These are phyloP conservation scores for Sclerospora graminicola DNA, from an alignment of 352 stramenopile genomes.

Conservation along the genomic window DNA sequence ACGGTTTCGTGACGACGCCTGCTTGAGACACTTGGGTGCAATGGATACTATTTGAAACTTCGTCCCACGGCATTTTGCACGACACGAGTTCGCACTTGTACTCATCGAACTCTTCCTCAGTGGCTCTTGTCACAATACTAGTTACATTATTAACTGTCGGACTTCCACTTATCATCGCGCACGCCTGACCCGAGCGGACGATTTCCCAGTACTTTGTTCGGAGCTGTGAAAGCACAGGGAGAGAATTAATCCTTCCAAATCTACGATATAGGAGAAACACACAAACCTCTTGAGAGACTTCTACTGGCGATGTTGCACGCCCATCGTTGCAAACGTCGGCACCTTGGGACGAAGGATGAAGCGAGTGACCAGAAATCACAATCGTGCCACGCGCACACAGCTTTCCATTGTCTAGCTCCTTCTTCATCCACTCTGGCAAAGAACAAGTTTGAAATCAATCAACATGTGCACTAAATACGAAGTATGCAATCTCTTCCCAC, in stretches of 20 bases:
- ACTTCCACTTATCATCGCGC: conserved; percentile 25
- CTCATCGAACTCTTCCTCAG: conserved; percentile 27
- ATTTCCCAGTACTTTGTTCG: conserved; percentile 28
- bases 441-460: background rate
- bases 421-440: conserved; percentile 53
- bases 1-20: conserved; percentile 25
- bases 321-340: conserved; percentile 9
- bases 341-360: conserved; percentile 6
- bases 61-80: conserved; percentile 33
- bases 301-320: background rate
- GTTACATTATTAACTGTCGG: conserved; percentile 18
- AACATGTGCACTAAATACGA: background rate
- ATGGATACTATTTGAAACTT: conserved; percentile 21
- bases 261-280: too few species aligned
- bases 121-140: conserved; percentile 26
- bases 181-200: conserved; percentile 27
- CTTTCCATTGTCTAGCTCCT: conserved; percentile 75
- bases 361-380: conserved; percentile 39
- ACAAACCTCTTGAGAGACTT: conserved; percentile 19
- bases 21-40: conserved; percentile 33
- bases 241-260: background rate
- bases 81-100: conserved; percentile 54
- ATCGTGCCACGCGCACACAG: conserved; percentile 58
- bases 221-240: conserved; percentile 7
- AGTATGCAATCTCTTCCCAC: conserved; percentile 16